Evolutionary conservation across 176 grass and related monocot species (phyloP), one percentile per base, ranked within the genome.

Genomic region (Cocos nucifera): DNA sequence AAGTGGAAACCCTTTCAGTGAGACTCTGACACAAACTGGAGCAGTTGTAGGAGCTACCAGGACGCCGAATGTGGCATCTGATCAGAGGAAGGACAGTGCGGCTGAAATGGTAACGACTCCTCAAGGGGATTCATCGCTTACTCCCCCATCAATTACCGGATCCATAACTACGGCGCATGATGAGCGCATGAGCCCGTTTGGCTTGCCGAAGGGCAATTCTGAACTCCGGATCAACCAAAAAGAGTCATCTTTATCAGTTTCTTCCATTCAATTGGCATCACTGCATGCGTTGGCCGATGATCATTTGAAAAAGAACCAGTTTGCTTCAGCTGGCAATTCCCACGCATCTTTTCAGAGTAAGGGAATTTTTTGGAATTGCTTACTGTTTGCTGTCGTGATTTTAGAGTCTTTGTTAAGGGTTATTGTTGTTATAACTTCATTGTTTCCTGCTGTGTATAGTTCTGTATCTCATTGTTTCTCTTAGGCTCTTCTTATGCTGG

Each of bases 291-390:
- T 68, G 2, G 50, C 51, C 16, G 66, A 32, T 0, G 56, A 56
- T 56, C 58, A 53, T 77, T 79, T 86, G 65, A 76, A 79, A 65
- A 75, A 89, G 70, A 71, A 66, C 17, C 53, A 57, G 19, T 44
- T 72, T 51, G 69, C 59, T 71, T 67, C 18, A 26, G 51, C 64
- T 59, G 54, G 24, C 23, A 51, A 73, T 77, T 39, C 50, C 30
- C 72, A 76, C 0, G 48, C 68, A 65, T 78, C 78, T 49, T 73
- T 80, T 59, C 78, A 72, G 56, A 72, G 92, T 96, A 96, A 76
- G 83, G 10, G 50, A 30, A 4, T 63, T 52, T 53, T 74, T 27
- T n/a, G 21, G 23, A 24, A 21, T 21, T 64, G 35, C 35, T 61
- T 55, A n/a, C 21, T 32, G 59, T 56, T 24, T 20, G 64, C 50